phyloP scores from a whole-genome alignment of 768 basidiomycete genomes.

The Tremella fuciformis region DNA sequence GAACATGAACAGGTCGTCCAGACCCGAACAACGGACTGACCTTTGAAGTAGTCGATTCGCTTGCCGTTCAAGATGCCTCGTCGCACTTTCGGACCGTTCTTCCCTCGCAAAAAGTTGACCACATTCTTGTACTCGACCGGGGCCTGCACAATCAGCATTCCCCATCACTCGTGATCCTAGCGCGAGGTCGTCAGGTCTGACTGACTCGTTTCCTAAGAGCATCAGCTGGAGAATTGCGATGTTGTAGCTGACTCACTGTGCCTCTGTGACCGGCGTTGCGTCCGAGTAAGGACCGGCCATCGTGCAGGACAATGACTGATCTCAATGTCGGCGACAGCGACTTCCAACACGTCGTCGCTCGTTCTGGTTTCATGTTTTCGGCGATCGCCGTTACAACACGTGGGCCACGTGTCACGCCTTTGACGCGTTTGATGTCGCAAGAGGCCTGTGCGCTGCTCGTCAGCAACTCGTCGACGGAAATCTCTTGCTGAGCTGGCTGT shows the following conservation, averaged over 20 bases:
- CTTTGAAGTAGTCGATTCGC: conserved; percentile 97
- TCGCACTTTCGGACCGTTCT: conserved; percentile 80
- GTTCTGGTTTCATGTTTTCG: too few relatives aligned
- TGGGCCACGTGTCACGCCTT: too few relatives aligned
- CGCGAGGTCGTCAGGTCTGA: background rate
- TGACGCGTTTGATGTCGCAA: too few relatives aligned
- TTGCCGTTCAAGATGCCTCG: conserved; percentile 91
- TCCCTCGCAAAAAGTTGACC: conserved; percentile 80
- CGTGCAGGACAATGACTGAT: background rate
- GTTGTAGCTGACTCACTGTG: conserved; percentile 37
- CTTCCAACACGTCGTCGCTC: too few relatives aligned
- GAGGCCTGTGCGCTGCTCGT: too few relatives aligned
- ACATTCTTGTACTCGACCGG: conserved; percentile 75
- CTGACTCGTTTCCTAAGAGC: conserved; percentile 38
- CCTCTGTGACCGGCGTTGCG: conserved; percentile 43
- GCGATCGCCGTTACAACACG: too few relatives aligned
- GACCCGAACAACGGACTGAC: conserved; percentile 55
- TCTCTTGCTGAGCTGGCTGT: too few relatives aligned
- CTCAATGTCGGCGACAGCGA: too few relatives aligned
- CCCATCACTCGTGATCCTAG: background rate
- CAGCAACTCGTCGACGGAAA: too few relatives aligned
- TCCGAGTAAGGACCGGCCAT: conserved; percentile 16
- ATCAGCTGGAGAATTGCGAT: background rate
- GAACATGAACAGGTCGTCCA: conserved; percentile 4
- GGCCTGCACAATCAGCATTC: conserved; percentile 53